These are phyloP conservation scores for Trichoderma orchidacearum DNA, from an alignment of 495 filamentous ascomycete species.

Conservation along the genomic window DNA sequence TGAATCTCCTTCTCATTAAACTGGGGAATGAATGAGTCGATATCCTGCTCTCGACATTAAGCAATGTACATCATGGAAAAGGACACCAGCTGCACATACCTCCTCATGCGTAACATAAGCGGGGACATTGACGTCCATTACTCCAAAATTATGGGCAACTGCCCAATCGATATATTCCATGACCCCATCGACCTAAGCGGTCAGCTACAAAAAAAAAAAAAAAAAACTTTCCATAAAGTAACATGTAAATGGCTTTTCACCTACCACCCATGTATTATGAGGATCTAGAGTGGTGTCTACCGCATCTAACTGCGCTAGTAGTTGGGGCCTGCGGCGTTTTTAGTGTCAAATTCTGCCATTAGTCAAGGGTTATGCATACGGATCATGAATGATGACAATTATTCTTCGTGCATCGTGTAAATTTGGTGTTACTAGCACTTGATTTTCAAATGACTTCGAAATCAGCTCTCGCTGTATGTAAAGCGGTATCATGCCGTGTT, in stretches of 20 bases:
- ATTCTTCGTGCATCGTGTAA: conserved; percentile 31
- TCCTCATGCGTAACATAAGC: conserved; percentile 46
- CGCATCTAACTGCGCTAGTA: conserved; percentile 53
- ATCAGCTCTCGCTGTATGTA: conserved; percentile 57
- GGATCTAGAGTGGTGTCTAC: conserved; percentile 57
- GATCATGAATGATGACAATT: conserved; percentile 69
- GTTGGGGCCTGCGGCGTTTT: conserved; percentile 55
- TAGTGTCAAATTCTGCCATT: too few species aligned
- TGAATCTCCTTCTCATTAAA: conserved; percentile 22
- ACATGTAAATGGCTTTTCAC: conserved; percentile 16
- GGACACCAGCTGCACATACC: conserved; percentile 20
- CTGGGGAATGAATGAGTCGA: conserved; percentile 19
- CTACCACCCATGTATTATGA: conserved; percentile 77
- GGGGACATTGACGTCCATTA: conserved; percentile 86
- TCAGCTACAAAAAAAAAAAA: too few species aligned
- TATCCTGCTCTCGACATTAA: conserved; percentile 6
- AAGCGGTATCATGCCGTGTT: conserved; percentile 60
- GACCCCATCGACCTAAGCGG: conserved; percentile 55
- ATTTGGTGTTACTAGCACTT: conserved; percentile 64
- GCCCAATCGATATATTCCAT: conserved; percentile 77
- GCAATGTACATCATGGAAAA: neutral
- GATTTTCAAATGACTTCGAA: conserved; percentile 70
- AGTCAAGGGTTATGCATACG: conserved; percentile 38
- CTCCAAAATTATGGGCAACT: conserved; percentile 50
- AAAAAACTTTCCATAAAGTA: conserved; percentile 4